Percentiles rank a stretch among this genome's conserved stretches.
These are phyloP conservation scores for Geotrichum europaeum DNA, from an alignment of 1,139 yeast species.

Conservation along the genomic window DNA sequence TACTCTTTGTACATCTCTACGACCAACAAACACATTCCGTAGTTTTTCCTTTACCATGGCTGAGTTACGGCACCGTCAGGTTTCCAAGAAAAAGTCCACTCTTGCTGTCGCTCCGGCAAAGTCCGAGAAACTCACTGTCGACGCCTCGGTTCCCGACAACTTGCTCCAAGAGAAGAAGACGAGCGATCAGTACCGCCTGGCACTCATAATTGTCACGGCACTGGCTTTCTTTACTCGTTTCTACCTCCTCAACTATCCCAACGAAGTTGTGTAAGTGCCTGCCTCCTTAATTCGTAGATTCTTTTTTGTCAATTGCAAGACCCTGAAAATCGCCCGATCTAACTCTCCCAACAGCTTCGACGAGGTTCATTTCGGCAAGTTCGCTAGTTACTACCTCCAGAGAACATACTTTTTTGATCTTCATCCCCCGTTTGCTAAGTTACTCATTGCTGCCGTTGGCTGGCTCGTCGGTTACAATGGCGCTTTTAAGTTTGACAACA, in stretches of 20 bases:
- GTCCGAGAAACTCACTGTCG: slow-evolving; percentile 9
- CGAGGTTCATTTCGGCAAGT: slow-evolving; percentile 96
- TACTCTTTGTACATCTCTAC: not conserved
- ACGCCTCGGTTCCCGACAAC: not conserved
- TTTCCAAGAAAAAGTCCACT: slow-evolving; percentile 14
- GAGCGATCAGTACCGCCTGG: slow-evolving; percentile 11
- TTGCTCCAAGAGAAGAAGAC: not conserved
- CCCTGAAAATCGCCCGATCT: not conserved
- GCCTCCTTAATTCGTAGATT: not conserved
- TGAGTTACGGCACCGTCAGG: slow-evolving; percentile 19
- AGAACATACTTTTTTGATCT: slow-evolving; percentile 65
- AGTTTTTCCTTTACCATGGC: slow-evolving; percentile 9
- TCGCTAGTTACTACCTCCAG: slow-evolving; percentile 58
- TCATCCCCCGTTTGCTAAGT: slow-evolving; percentile 98
- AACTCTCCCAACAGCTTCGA: slow-evolving; percentile 48
- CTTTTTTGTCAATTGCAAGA: not conserved
- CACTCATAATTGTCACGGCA: slow-evolving; percentile 44
- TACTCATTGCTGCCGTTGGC: slow-evolving; percentile 85
- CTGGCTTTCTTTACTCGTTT: slow-evolving; percentile 71
- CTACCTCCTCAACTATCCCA: slow-evolving; percentile 62
- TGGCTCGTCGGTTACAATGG: slow-evolving; percentile 88
- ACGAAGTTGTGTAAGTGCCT: slow-evolving; percentile 57
- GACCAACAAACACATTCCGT: not conserved
- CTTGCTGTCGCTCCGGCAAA: not conserved
- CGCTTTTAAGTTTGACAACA: slow-evolving; percentile 78